Percentiles rank a stretch among this genome's conserved stretches.
Evolutionary conservation across 2,329 filamentous ascomycete species (phyloP).

Genomic region (Sclerotinia nivalis): DNA sequence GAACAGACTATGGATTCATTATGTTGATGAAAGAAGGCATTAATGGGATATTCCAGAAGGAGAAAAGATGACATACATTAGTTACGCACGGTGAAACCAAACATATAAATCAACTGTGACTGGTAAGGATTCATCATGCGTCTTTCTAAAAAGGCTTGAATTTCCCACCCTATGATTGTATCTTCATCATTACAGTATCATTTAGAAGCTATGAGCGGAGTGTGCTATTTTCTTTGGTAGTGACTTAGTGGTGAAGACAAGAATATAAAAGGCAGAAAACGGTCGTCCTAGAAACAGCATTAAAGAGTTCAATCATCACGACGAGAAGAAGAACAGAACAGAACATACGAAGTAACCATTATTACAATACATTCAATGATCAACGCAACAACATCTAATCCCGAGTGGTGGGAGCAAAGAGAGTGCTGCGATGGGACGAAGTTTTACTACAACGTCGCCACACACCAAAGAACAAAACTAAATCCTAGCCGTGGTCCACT

Average conservation of each 20-base stretch:
- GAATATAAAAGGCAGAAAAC: neutral
- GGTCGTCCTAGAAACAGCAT: neutral
- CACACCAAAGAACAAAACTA: conserved; percentile 18
- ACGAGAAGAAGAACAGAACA: neutral
- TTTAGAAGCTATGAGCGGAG: neutral
- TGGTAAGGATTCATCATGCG: neutral
- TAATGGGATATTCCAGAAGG: neutral
- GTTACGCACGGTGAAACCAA: neutral
- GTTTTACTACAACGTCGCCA: conserved; percentile 21
- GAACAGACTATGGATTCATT: neutral
- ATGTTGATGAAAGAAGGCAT: too few species aligned
- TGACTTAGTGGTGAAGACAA: neutral
- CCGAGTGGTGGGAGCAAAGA: conserved; percentile 22
- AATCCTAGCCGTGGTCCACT: conserved; percentile 10
- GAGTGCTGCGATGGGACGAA: conserved; percentile 15
- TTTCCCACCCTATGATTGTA: neutral
- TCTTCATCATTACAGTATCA: neutral
- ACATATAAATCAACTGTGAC: neutral
- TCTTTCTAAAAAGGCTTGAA: neutral
- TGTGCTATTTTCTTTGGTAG: neutral
- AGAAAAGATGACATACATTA: neutral
- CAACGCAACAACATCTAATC: neutral
- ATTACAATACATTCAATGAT: neutral
- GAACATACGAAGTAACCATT: neutral
- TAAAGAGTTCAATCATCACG: neutral